phyloP scores from a whole-genome alignment of 441 rosid genomes.

The Adansonia madagascariensis region DNA sequence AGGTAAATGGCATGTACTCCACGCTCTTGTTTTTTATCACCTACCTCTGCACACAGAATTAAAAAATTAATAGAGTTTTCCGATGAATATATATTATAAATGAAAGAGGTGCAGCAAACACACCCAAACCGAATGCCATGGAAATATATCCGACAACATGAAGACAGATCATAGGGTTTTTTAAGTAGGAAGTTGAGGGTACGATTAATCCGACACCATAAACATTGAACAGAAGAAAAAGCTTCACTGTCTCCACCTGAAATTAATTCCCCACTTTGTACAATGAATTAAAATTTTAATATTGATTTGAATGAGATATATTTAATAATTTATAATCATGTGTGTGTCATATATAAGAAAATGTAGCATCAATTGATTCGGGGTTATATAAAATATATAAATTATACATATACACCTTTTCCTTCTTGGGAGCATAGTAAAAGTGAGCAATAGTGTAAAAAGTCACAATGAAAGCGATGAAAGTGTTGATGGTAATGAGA shows the following conservation, averaged over 20 bases:
- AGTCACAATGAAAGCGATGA: conserved; percentile 52
- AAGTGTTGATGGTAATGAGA: conserved; percentile 68
- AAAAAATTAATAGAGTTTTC: too few species aligned
- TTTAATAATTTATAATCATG: too few species aligned
- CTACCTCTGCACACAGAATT: conserved; percentile 75
- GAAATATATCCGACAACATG: conserved; percentile 75
- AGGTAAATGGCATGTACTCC: conserved; percentile 79
- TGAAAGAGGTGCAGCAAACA: conserved; percentile 76
- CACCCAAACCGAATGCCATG: conserved; percentile 61
- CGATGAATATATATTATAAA: too few species aligned
- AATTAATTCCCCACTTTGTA: too few species aligned
- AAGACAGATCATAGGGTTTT: conserved; percentile 41
- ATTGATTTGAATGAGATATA: too few species aligned
- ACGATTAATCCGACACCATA: conserved; percentile 59
- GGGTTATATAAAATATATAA: too few species aligned
- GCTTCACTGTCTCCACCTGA: conserved; percentile 58
- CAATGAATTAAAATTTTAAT: too few species aligned
- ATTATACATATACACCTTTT: conserved; percentile 41
- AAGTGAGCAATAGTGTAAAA: conserved; percentile 56
- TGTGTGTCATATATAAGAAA: too few species aligned
- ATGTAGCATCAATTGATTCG: too few species aligned
- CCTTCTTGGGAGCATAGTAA: conserved; percentile 64
- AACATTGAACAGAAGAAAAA: conserved; percentile 52
- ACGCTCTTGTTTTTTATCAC: conserved; percentile 81
- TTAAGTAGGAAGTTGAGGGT: conserved; percentile 45